Base-by-base conservation (phyloP, 139 green algal genomes). In the Ostreobium quekettii region DNA sequence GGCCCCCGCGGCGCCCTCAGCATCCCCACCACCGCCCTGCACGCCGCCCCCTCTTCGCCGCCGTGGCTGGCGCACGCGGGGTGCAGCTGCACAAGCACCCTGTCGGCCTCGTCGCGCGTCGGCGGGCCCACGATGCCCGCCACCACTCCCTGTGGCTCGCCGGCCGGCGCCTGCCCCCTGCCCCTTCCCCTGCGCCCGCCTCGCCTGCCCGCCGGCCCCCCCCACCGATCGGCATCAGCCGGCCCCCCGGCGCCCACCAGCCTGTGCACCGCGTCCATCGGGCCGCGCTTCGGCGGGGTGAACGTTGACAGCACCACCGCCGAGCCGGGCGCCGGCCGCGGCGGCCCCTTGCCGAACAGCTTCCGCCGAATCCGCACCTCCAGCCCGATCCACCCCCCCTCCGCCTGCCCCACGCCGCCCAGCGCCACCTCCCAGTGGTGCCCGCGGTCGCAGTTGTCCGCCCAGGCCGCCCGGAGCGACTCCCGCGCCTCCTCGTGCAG, bases 401-500 rank as follows among this genome's bases (percentile, higher is more conserved):
- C 67, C 60, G 64, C 32, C 48, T 79, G 66, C 61, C 80, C 74
- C 19, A 80, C 47, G 35, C 74, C 68, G 36, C 48, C 69, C 6
- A 86, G 71, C 4, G 63, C 32, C 32, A 79, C 74, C 7, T 48
- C 11, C 48, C 72, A 78, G 4, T 26, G 49, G 19, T 28, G 62
- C 6, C 66, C 66, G 6, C 19, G 64, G 5, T 76, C 58, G 36
- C 73, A 77, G 4, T 56, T 48, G 57, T 93, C 82, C 3, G 77
- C 71, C 69, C 76, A 90, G 3, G 71, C 58, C 5, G 56, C 49
- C 1, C 73, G 71, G 28, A 91, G 48, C 3, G 66, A 49, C 60
- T 88, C 83, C 1, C 83, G 71, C 2, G 87, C 87, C 67, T 95
- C 88, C 67, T 93, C 88, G 36, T 88, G 71, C n/a, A 95, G 78